These are phyloP conservation scores for Stereocaulon alpinum DNA, from an alignment of 495 filamentous ascomycete genomes.

Conservation along the genomic window DNA sequence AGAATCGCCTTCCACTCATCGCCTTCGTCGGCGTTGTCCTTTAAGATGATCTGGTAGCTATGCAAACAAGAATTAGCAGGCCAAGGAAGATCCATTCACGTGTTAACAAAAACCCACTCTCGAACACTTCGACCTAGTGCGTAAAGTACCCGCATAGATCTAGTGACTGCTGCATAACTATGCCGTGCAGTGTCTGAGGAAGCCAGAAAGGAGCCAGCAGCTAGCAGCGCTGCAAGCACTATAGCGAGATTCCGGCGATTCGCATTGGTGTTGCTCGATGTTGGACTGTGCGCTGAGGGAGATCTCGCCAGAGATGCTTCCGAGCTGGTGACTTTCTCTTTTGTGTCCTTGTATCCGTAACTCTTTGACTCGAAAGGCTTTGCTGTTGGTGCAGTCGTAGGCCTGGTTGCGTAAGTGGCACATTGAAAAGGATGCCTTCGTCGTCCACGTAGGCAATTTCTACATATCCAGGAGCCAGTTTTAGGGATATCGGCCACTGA, in stretches of 20 bases:
- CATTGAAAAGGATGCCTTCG: not conserved
- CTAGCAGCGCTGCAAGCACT: conserved; percentile 40
- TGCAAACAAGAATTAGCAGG: conserved; percentile 1
- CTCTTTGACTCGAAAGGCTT: not conserved
- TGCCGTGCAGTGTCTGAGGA: conserved; percentile 66
- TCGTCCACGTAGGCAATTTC: conserved; percentile 5
- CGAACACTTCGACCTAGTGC: conserved; percentile 8
- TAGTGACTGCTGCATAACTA: conserved; percentile 34
- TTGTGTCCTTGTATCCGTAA: not conserved
- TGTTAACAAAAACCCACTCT: not conserved
- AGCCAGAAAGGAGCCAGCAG: conserved; percentile 44
- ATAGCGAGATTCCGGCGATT: conserved; percentile 27
- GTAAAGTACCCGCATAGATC: conserved; percentile 5
- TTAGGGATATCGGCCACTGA: not conserved
- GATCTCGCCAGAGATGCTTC: not conserved
- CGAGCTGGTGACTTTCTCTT: not conserved
- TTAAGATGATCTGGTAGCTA: conserved; percentile 77
- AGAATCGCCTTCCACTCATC: conserved; percentile 57
- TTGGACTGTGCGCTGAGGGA: not conserved
- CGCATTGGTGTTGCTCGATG: not conserved
- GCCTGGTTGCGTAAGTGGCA: conserved; percentile 2
- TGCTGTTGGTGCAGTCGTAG: not conserved
- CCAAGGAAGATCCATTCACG: not conserved
- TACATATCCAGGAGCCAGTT: conserved; percentile 8
- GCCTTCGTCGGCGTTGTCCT: conserved; percentile 45